Conservation (phyloP, 441 rosid species). For the Pelargonium cotyledonis region DNA sequence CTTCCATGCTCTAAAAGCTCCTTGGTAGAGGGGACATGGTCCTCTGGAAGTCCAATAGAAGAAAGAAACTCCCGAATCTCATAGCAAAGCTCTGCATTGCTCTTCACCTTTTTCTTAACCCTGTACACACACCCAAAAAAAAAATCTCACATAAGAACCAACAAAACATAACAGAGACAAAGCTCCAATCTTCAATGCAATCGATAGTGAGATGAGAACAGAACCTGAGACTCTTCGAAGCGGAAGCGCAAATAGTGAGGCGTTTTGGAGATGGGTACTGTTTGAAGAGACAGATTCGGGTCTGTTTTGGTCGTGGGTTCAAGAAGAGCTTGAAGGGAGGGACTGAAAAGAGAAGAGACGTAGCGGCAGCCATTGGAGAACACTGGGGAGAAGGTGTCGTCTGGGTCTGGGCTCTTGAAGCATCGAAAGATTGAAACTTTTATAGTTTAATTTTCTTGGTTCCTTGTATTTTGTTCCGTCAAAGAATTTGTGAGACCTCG, state of each 20-base stretch:
- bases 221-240: conserved; percentile 46
- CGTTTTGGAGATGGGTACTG: conserved; percentile 21
- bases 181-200: neutral
- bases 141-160: neutral
- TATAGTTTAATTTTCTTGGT: neutral
- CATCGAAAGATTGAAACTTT: neutral
- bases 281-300: conserved; percentile 15
- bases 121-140: conserved; percentile 22
- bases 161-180: neutral
- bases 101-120: conserved; percentile 62
- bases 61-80: conserved; percentile 59
- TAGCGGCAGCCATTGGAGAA: neutral
- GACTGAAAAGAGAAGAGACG: neutral
- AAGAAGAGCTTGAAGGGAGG: neutral
- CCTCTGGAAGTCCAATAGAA: conserved; percentile 54
- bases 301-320: conserved; percentile 1
- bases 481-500: conserved; percentile 1
- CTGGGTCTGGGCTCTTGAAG: neutral
- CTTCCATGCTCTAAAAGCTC: conserved; percentile 76
- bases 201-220: neutral
- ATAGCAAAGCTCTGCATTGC: conserved; percentile 59
- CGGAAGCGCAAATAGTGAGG: conserved; percentile 36
- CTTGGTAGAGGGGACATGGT: conserved; percentile 66
- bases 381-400: neutral
- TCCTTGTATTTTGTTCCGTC: neutral